Evolutionary conservation across 225 moss, liverwort and hornwort species (phyloP).

Genomic region (Climacium dendroides): DNA sequence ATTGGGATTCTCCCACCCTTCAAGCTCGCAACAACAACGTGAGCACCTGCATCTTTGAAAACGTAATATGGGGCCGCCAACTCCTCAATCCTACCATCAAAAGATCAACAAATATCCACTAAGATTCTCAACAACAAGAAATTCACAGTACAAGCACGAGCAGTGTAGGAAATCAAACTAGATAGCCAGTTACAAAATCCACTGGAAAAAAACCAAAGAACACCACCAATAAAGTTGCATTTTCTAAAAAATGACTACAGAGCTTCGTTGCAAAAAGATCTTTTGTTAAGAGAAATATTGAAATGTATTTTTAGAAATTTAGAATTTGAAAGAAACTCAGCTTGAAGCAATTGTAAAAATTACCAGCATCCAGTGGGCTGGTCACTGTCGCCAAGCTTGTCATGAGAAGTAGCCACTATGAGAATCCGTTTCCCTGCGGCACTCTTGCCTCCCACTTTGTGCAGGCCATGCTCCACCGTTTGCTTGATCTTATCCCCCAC

Average conservation of each 20-base stretch:
- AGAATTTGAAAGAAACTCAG: neutral
- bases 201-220: neutral
- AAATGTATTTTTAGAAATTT: too few relatives aligned
- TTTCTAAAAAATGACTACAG: neutral
- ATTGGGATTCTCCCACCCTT: constrained; percentile 79
- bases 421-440: constrained; percentile 60
- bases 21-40: constrained; percentile 62
- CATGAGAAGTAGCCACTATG: constrained; percentile 58
- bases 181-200: neutral
- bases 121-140: neutral
- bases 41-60: constrained; percentile 60
- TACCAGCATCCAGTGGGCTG: constrained; percentile 65
- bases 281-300: neutral
- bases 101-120: neutral
- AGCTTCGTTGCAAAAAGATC: neutral
- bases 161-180: neutral
- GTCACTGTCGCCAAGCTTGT: constrained; percentile 13
- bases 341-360: neutral
- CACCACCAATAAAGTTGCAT: neutral
- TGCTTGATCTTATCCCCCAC: constrained; percentile 21
- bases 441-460: neutral
- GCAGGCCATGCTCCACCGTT: constrained; percentile 1
- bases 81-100: constrained; percentile 64
- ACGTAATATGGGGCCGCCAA: constrained; percentile 49
- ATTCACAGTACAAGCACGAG: neutral